phyloP scores from a whole-genome alignment of 2,329 filamentous ascomycete genomes.

The Penicillium sp. region DNA sequence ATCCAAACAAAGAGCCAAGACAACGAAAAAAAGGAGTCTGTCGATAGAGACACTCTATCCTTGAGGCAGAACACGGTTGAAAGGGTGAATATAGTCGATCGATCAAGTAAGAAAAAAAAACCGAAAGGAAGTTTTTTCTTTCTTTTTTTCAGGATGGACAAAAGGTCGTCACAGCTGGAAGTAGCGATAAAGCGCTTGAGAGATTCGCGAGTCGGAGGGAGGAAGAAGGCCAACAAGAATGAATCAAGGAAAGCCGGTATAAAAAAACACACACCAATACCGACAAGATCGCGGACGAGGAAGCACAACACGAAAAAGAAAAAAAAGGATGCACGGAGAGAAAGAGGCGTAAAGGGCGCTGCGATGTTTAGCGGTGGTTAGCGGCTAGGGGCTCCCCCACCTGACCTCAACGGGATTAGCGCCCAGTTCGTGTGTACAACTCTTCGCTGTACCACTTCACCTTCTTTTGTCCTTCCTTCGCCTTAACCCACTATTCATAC shows the following conservation, averaged over 20 bases:
- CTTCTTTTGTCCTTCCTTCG: slow-evolving; percentile 2
- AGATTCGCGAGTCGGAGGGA: slow-evolving; percentile 13
- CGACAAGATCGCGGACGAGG: slow-evolving; percentile 8
- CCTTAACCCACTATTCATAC: neutral
- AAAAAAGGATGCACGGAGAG: slow-evolving; percentile 20
- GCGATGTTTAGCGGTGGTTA: slow-evolving; percentile 8
- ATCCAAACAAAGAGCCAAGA: slow-evolving; percentile 17
- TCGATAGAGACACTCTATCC: neutral
- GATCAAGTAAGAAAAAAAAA: neutral
- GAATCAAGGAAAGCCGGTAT: slow-evolving; percentile 12
- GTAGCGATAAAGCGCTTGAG: slow-evolving; percentile 18
- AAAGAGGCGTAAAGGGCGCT: slow-evolving; percentile 17
- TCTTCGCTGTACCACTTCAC: slow-evolving; percentile 9
- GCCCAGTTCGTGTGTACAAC: slow-evolving; percentile 19
- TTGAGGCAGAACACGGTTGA: neutral
- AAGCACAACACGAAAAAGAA: slow-evolving; percentile 31
- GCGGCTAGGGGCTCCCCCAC: slow-evolving; percentile 22
- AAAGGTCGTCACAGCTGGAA: slow-evolving; percentile 7
- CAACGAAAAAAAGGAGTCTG: neutral
- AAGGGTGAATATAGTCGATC: neutral
- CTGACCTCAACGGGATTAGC: slow-evolving; percentile 23
- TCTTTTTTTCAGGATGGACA: slow-evolving; percentile 2
- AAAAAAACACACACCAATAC: slow-evolving; percentile 18
- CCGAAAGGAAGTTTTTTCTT: neutral
- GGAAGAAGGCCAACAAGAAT: slow-evolving; percentile 15